Evolutionary conservation across 768 basidiomycete species (phyloP), one percentile per base, ranked within the genome.

Genomic region (Collybiopsis confluens): DNA sequence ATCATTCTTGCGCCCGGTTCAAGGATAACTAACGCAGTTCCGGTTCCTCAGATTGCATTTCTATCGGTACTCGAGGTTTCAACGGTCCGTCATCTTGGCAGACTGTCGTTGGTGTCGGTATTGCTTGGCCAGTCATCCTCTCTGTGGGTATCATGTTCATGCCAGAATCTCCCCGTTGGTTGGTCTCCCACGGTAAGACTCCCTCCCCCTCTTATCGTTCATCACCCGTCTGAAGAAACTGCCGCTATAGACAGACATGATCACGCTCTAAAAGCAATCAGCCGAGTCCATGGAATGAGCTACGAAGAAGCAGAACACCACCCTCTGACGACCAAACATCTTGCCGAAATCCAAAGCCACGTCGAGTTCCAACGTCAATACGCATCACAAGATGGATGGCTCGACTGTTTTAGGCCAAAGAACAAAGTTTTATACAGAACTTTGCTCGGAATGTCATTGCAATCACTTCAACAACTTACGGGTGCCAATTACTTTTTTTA

Each of bases 381-480:
- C 36, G 40, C 24, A 2, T 23, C 38, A 21, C 70, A 66, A 56
- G 50, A 35, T 18, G 58, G 50, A 4, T 90, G 88, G 87, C 53
- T 81, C n/a, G 83, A 86, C 54, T 86, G 85, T 65, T 88, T 90
- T 72, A 68, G 62, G 53, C 70, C 73, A 0, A 52, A 61, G 36
- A 74, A 80, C 64, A 86, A 82, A 70, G 77, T 77, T 4, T 72
- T 82, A 1, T 89, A 89, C 64, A 72, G 85, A 54, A 87, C 86
- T 2, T 58, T 81, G 4, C 72, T 85, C 62, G 75, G 82, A 45
- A 86, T 86, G 79, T 65, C 73, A 2, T 68, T 91, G 20, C 88
- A 90, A 67, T 77, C 74, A 54, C 72, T 88, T 57, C 87, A 90
- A 63, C 87, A 90, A 64, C 76, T 89, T 33, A 88, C 83, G 0